Conservation (phyloP, 352 stramenopile genomes). For the Lagenidium giganteum region DNA sequence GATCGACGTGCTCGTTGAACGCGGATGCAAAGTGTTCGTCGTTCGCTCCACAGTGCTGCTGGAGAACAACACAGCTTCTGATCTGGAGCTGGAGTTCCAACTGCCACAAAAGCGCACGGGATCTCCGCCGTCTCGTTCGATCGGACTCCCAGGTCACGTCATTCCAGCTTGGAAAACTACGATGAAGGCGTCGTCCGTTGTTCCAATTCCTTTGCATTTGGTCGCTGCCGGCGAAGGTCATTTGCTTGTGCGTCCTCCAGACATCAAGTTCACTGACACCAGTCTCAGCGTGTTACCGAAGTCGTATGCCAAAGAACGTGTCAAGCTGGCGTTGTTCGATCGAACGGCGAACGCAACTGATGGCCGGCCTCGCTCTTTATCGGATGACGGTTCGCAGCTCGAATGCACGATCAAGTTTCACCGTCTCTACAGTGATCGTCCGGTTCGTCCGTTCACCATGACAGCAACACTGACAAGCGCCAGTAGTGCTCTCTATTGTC, state of each 20-base stretch:
- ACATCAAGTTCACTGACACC: conserved; percentile 33
- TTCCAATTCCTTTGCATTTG: conserved; percentile 70
- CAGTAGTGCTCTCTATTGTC: conserved; percentile 59
- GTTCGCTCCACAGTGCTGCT: conserved; percentile 75
- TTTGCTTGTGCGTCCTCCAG: conserved; percentile 63
- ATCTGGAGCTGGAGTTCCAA: conserved; percentile 84
- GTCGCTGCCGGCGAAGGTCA: conserved; percentile 67
- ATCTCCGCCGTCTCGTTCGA: conserved; percentile 27
- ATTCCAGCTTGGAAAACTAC: conserved; percentile 66
- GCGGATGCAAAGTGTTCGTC: conserved; percentile 85
- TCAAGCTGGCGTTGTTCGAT: conserved; percentile 70
- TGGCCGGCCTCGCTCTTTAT: conserved; percentile 14
- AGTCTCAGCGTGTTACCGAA: conserved; percentile 29
- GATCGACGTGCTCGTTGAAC: conserved; percentile 81
- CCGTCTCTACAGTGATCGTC: conserved; percentile 64
- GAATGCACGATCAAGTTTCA: conserved; percentile 74
- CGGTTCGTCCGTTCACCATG: conserved; percentile 81
- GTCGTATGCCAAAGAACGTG: conserved; percentile 69
- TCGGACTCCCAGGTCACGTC: conserved; percentile 25
- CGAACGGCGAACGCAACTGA: conserved; percentile 12
- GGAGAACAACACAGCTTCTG: conserved; percentile 80
- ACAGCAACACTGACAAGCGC: conserved; percentile 49
- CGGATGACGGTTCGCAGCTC: conserved; percentile 26
- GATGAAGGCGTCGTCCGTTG: conserved; percentile 47
- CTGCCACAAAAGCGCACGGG: conserved; percentile 36